Percentiles rank a stretch among this genome's conserved stretches.
Conservation (phyloP, 2,329 filamentous ascomycete species). For the Cladorrhinum sp. region DNA sequence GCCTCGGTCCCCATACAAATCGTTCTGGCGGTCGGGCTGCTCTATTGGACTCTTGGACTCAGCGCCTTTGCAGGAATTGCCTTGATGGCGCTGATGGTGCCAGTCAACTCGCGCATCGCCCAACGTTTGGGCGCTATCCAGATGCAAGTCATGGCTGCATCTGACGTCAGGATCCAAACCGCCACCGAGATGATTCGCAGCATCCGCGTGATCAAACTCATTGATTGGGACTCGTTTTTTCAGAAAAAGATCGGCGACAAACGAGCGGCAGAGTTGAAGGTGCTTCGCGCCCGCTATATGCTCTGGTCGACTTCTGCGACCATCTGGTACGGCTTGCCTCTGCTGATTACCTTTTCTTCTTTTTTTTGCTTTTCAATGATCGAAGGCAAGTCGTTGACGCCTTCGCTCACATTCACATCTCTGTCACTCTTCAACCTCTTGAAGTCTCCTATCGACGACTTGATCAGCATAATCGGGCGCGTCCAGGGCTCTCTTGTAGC, state of each 20-base stretch:
- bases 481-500: conserved; percentile 81
- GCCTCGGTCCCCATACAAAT: conserved; percentile 86
- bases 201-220: conserved; percentile 97
- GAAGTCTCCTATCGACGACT: conserved; percentile 84
- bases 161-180: conserved; percentile 88
- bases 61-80: conserved; percentile 89
- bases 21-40: conserved; percentile 69
- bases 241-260: conserved; percentile 82
- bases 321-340: conserved; percentile 93
- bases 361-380: conserved; percentile 77
- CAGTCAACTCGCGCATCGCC: conserved; percentile 83
- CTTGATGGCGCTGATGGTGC: conserved; percentile 82
- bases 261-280: conserved; percentile 69
- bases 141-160: conserved; percentile 84
- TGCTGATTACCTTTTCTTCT: conserved; percentile 68
- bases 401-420: conserved; percentile 89
- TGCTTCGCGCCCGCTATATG: conserved; percentile 77
- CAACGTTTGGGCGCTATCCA: conserved; percentile 79
- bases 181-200: conserved; percentile 96
- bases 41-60: conserved; percentile 84
- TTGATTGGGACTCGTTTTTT: conserved; percentile 94
- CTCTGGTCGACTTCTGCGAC: conserved; percentile 87
- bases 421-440: conserved; percentile 91
- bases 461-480: conserved; percentile 96
- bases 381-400: conserved; percentile 83